Base-by-base conservation (phyloP, 345 rosid species). In the Excoecaria agallocha region DNA sequence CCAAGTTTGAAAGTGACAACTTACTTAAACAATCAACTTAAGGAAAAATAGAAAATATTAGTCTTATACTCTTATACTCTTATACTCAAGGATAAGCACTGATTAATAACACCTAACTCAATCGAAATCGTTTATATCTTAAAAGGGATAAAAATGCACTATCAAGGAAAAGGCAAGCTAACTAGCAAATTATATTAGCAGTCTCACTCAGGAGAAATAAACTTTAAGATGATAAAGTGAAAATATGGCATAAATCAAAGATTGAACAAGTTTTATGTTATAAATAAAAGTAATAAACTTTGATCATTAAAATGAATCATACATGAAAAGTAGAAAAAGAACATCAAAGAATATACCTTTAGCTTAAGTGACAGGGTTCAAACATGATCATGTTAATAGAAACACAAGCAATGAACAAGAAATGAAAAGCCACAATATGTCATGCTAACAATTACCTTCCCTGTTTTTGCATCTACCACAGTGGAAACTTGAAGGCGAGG, bases 401-500 rank as follows among this genome's bases (percentile, higher is more conserved):
- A 54, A 35, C 38, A 74, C 24, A 68, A 61, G 59, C 30, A 67
- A 68, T 10, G 54, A 73, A 61, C 17, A 68, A 61, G 41, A 54
- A 54, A 17, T 1, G 50, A 41, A 0, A 54, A 39, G 30, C 50
- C 78, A 58, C 43, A 37, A 60, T 46, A 51, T 50, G 67, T 65
- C 60, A 66, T 48, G 54, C 56, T 55, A 59, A 48, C 43, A 71
- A 64, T 69, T 87, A 91, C 98, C 95, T 94, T 91, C 79, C 98
- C 98, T 0, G 98, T 94, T 85, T 72, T 89, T 35, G 82, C 43
- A 86, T 94, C 98, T 73, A 94, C 98, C 68, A 94, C 98, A 15
- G 97, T 92, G 63, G 98, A 94, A 66, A 68, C 64, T 35, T 78
- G 88, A 80, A 94, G 98, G 69, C 91, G 92, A 38, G 98, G 97